Evolutionary conservation across 2,329 filamentous ascomycete species (phyloP).

Genomic region (Graphium sp.): DNA sequence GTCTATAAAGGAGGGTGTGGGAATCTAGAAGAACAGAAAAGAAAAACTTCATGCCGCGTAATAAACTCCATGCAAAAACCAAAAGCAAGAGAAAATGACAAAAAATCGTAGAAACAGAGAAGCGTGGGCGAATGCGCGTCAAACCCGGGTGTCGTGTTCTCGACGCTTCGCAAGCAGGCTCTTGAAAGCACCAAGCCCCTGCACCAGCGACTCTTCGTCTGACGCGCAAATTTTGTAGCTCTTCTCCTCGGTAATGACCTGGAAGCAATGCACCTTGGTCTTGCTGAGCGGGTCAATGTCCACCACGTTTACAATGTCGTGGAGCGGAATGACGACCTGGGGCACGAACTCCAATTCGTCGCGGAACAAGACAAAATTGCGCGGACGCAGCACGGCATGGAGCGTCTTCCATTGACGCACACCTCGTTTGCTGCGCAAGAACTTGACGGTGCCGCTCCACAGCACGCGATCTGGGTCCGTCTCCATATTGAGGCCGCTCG

Average conservation of each 20-base stretch:
- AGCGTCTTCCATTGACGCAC: conserved; percentile 87
- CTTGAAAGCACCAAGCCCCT: conserved; percentile 82
- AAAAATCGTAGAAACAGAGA: too few species aligned
- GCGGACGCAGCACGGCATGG: conserved; percentile 80
- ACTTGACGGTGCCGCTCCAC: conserved; percentile 80
- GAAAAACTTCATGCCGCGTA: too few species aligned
- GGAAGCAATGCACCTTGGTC: conserved; percentile 74
- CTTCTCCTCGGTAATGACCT: conserved; percentile 88
- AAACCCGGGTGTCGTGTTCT: conserved; percentile 42
- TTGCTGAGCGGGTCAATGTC: conserved; percentile 79
- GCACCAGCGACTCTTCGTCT: conserved; percentile 67
- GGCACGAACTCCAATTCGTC: conserved; percentile 83
- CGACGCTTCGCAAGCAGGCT: conserved; percentile 59
- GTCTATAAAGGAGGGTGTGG: too few species aligned
- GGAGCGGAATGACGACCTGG: conserved; percentile 62
- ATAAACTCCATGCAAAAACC: too few species aligned
- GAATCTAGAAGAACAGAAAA: too few species aligned
- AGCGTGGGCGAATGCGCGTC: too few species aligned
- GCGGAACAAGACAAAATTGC: conserved; percentile 81
- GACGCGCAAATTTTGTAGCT: conserved; percentile 60
- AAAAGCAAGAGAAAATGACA: too few species aligned
- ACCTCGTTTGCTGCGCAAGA: conserved; percentile 66
- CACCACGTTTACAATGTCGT: conserved; percentile 71
- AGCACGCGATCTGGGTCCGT: conserved; percentile 75
- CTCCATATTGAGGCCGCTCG: conserved; percentile 37